phyloP scores from a whole-genome alignment of 257 asterid genomes.

The Solanum appendiculatum region DNA sequence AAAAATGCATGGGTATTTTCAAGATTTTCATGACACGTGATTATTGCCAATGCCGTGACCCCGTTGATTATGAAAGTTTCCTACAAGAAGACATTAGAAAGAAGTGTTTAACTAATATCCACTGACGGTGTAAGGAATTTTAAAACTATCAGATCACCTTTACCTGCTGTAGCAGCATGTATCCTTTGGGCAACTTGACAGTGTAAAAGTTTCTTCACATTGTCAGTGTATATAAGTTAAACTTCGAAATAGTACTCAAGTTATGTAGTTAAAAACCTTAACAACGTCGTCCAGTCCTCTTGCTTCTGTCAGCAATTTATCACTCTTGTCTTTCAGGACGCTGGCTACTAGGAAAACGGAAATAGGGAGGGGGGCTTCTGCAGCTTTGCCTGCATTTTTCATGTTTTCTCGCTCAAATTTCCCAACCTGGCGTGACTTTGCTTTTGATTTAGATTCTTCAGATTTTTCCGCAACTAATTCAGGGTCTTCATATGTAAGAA shows the following conservation, averaged over 20 bases:
- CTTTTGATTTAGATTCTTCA: constrained; percentile 51
- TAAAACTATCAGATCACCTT: not conserved
- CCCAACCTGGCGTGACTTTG: constrained; percentile 59
- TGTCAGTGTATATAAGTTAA: not conserved
- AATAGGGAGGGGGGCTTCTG: constrained; percentile 66
- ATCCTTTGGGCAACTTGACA: not conserved
- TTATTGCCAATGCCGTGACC: not conserved
- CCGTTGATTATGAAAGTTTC: not conserved
- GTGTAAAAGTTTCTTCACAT: not conserved
- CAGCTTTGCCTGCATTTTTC: constrained; percentile 39
- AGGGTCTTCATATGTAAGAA: constrained; percentile 44
- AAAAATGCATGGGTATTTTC: not conserved
- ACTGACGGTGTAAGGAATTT: not conserved
- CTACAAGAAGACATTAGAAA: not conserved
- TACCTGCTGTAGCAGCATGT: not conserved
- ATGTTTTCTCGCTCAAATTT: constrained; percentile 67
- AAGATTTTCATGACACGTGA: not conserved
- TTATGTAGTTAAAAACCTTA: constrained; percentile 33
- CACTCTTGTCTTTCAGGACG: constrained; percentile 71
- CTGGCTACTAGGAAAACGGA: constrained; percentile 89
- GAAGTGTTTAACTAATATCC: not conserved
- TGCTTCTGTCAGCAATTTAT: constrained; percentile 71
- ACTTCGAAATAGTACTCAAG: not conserved
- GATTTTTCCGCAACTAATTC: constrained; percentile 32
- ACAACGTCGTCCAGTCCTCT: constrained; percentile 88